Evolutionary conservation across 345 rosid genomes (phyloP).

Genomic region (Conringia planisiliqua): DNA sequence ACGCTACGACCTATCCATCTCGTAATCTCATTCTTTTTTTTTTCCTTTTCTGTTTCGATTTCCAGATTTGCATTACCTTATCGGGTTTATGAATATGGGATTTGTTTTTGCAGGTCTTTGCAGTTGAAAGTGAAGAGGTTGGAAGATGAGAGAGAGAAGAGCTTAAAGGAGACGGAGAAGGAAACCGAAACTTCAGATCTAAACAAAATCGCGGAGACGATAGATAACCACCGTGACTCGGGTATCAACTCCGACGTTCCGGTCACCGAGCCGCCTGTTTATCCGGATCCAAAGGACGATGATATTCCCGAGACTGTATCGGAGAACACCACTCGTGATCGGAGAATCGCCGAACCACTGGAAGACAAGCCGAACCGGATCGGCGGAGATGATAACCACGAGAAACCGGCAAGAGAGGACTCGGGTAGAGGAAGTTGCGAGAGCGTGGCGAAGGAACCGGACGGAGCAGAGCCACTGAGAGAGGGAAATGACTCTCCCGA

Average conservation of each 20-base stretch:
- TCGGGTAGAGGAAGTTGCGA: constrained; percentile 47
- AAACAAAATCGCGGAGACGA: constrained; percentile 15
- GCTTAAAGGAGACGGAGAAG: constrained; percentile 33
- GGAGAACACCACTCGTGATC: constrained; percentile 18
- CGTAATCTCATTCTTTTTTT: constrained; percentile 27
- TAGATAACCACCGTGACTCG: constrained; percentile 6
- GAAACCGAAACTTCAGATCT: constrained; percentile 51
- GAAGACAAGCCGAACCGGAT: constrained; percentile 1
- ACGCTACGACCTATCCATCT: constrained; percentile 53
- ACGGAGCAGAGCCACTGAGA: constrained; percentile 8
- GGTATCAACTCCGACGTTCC: constrained; percentile 2
- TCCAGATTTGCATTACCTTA: constrained; percentile 12
- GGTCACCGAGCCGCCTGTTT: constrained; percentile 29
- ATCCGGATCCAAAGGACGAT: constrained; percentile 38
- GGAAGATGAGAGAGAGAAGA: constrained; percentile 54
- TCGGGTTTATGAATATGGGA: too few species aligned
- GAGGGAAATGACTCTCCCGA: constrained; percentile 34
- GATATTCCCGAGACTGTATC: constrained; percentile 20
- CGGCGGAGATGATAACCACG: not conserved
- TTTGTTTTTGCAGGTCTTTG: constrained; percentile 36
- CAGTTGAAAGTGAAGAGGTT: constrained; percentile 66
- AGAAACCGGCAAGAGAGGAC: constrained; percentile 31
- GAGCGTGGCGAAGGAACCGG: constrained; percentile 42
- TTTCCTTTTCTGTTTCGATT: not conserved
- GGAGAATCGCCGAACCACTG: constrained; percentile 11